phyloP scores from a whole-genome alignment of 805 yeast species.

The Saccharomycopsis synnaedendra region DNA sequence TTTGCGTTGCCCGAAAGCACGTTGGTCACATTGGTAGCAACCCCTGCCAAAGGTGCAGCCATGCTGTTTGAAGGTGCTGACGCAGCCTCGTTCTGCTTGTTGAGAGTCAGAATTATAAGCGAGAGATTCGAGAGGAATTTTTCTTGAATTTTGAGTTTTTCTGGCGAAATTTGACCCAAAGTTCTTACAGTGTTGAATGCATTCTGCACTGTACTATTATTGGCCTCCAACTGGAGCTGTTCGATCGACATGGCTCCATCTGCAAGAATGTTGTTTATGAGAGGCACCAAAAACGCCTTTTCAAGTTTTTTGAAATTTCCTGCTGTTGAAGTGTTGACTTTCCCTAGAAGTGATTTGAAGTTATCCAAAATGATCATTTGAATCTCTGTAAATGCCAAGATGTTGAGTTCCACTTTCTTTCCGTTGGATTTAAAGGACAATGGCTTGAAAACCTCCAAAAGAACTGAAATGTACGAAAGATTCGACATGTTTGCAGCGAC shows the following conservation, averaged over 20 bases:
- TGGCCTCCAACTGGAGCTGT: constrained; percentile 16
- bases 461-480: constrained; percentile 66
- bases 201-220: constrained; percentile 14
- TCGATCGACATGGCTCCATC: constrained; percentile 16
- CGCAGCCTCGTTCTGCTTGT: constrained; percentile 20
- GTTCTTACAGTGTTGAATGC: constrained; percentile 13
- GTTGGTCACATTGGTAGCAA: constrained; percentile 33
- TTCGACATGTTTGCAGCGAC: constrained; percentile 62
- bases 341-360: constrained; percentile 20
- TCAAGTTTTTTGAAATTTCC: constrained; percentile 18
- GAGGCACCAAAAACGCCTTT: constrained; percentile 22
- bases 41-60: constrained; percentile 38
- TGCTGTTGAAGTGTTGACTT: constrained; percentile 21
- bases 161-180: constrained; percentile 17
- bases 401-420: constrained; percentile 22
- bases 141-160: constrained; percentile 24
- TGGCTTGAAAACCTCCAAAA: constrained; percentile 24
- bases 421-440: constrained; percentile 10
- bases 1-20: constrained; percentile 27
- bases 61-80: constrained; percentile 3
- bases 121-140: constrained; percentile 21
- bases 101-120: constrained; percentile 33
- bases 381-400: constrained; percentile 21
- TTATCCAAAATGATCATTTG: constrained; percentile 23
- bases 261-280: constrained; percentile 22